These are phyloP conservation scores for Beauveria varroae DNA, from an alignment of 2,329 filamentous ascomycete genomes.

Conservation along the genomic window DNA sequence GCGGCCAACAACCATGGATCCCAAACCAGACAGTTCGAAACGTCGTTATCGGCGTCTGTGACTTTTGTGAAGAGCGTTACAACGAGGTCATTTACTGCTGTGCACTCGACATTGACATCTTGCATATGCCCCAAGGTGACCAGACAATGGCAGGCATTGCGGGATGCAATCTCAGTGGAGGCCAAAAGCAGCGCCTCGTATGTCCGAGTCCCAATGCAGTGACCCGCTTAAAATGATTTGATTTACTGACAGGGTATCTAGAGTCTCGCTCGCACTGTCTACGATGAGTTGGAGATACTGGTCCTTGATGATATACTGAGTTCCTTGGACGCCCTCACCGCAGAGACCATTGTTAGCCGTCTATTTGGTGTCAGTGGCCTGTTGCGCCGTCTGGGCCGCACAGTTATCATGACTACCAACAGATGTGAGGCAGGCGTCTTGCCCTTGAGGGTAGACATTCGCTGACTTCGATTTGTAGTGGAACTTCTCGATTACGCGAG, in stretches of 20 bases:
- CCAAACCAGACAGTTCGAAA: not conserved
- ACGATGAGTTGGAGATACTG: not conserved
- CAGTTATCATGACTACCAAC: conserved; percentile 8
- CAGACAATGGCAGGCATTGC: not conserved
- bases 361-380: not conserved
- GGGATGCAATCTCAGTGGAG: conserved; percentile 6
- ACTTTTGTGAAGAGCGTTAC: not conserved
- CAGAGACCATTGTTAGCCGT: not conserved
- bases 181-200: conserved; percentile 9
- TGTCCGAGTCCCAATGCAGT: not conserved
- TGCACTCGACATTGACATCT: not conserved
- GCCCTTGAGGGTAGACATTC: not conserved
- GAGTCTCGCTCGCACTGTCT: conserved; percentile 2
- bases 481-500: too few species aligned
- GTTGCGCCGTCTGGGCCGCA: not conserved
- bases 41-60: not conserved
- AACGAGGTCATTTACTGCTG: not conserved
- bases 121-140: not conserved
- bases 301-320: conserved; percentile 9
- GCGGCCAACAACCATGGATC: not conserved
- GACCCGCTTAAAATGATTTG: not conserved
- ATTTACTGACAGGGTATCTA: not conserved
- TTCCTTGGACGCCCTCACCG: not conserved
- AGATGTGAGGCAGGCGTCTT: not conserved
- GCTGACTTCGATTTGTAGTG: not conserved